Percentiles rank a stretch among this genome's conserved stretches.
These are phyloP conservation scores for Oryza meridionalis DNA, from an alignment of 176 grass and related monocot genomes.

Conservation along the genomic window DNA sequence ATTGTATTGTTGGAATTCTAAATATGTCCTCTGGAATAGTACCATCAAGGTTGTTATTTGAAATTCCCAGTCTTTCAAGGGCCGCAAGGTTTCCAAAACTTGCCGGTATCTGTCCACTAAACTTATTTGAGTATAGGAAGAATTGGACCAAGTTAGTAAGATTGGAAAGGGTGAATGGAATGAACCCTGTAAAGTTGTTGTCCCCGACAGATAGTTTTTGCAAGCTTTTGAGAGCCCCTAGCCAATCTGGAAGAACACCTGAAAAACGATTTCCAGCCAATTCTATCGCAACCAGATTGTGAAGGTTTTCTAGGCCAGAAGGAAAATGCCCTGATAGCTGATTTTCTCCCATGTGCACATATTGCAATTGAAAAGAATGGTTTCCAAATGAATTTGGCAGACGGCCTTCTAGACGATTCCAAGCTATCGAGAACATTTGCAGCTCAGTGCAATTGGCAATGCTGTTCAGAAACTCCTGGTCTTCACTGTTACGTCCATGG, in stretches of 20 bases:
- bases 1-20: neutral
- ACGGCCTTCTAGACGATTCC: neutral
- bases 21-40: neutral
- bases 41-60: neutral
- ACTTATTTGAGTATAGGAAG: neutral
- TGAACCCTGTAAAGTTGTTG: no score
- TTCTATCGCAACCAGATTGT: accelerated
- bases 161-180: neutral
- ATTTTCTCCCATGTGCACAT: neutral
- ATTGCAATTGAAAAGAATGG: neutral
- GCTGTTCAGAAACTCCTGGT: neutral
- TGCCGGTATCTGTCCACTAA: neutral
- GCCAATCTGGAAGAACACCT: neutral
- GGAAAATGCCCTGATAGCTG: neutral
- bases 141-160: neutral
- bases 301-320: neutral
- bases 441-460: neutral
- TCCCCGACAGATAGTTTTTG: neutral
- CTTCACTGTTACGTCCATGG: neutral
- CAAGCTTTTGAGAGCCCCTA: neutral
- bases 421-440: accelerated
- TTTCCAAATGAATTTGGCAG: neutral
- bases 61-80: neutral
- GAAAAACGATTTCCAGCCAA: neutral
- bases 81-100: neutral